Base-by-base conservation (phyloP, 2,329 filamentous ascomycete species). In the Aspergillus latus region DNA sequence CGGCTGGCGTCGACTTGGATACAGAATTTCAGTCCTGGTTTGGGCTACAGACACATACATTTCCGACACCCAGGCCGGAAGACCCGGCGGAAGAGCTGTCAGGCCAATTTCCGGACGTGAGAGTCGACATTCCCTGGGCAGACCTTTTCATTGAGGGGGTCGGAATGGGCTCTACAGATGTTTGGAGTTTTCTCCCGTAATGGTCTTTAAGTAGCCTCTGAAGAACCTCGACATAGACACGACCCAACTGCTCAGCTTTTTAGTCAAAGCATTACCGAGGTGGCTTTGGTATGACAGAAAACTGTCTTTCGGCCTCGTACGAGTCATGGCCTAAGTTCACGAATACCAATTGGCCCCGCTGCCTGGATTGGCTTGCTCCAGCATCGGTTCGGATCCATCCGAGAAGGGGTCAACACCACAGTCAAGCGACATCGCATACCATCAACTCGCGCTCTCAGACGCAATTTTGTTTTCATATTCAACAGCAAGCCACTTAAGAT, bases 1-100 rank as follows among this genome's bases (percentile, higher is more conserved):
- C 47, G 37, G 36, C 59, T 44, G 47, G 50, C 32, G 15, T 45
- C 29, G 54, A 58, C 10, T 59, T 65, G 13, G 63, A 66, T 29
- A 60, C 54, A 21, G 64, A 64, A 36, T 66, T 66, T 26, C 60
- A 65, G 21, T 60, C 60, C 7, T 66, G 62, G 63, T 66, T 66
- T 57, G 61, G 63, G 2, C 45, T 64, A 9, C 61, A 63, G 26
- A 61, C 55, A n/a, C 54, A 61, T 32, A 59, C 47, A 6, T 53
- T 56, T 29, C 21, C 54, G 1, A 15, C 44, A 15, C 29, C 32
- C 26, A 47, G n/a, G 45, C 28, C 44, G 2, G 44, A 32, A 9
- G 29, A 47, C n/a, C n/a, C 29, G n/a, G 28, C 43, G 30, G 32
- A 44, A 11, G 34, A 46, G 4, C 26, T 16, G 30, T 29, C 59